These are phyloP conservation scores for Pseudovirgaria hyperparasitica DNA, from an alignment of 2,329 filamentous ascomycete species.

Conservation along the genomic window DNA sequence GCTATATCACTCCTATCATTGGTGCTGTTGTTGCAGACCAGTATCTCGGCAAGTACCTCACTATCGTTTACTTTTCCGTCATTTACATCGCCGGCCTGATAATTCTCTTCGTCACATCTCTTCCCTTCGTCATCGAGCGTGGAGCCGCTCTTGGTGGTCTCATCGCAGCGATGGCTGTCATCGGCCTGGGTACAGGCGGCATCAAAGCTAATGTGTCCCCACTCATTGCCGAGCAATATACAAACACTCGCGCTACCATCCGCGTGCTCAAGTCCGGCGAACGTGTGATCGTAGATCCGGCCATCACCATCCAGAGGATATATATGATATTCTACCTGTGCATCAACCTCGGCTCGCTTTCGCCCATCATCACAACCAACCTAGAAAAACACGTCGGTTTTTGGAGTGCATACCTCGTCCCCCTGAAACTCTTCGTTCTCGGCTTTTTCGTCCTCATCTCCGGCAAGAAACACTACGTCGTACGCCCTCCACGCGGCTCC, in stretches of 20 bases:
- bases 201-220: constrained; percentile 67
- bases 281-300: constrained; percentile 33
- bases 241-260: constrained; percentile 27
- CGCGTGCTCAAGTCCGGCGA: constrained; percentile 30
- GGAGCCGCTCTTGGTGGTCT: constrained; percentile 51
- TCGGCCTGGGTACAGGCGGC: constrained; percentile 65
- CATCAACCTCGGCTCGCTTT: constrained; percentile 61
- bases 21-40: constrained; percentile 50
- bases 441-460: constrained; percentile 42
- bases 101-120: constrained; percentile 51
- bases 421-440: constrained; percentile 52
- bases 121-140: constrained; percentile 49
- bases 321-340: constrained; percentile 57
- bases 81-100: constrained; percentile 54
- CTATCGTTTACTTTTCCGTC: constrained; percentile 52
- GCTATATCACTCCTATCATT: constrained; percentile 33
- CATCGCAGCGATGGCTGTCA: constrained; percentile 49
- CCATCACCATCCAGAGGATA: constrained; percentile 35
- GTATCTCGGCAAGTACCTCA: constrained; percentile 56
- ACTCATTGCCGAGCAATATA: constrained; percentile 36
- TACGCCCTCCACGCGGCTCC: constrained; percentile 25
- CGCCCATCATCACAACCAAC: constrained; percentile 54
- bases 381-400: constrained; percentile 60
- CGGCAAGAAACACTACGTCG: constrained; percentile 24
- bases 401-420: constrained; percentile 54